Evolutionary conservation across 2,329 filamentous ascomycete species (phyloP).

Genomic region (Rhynchosporium secalis): DNA sequence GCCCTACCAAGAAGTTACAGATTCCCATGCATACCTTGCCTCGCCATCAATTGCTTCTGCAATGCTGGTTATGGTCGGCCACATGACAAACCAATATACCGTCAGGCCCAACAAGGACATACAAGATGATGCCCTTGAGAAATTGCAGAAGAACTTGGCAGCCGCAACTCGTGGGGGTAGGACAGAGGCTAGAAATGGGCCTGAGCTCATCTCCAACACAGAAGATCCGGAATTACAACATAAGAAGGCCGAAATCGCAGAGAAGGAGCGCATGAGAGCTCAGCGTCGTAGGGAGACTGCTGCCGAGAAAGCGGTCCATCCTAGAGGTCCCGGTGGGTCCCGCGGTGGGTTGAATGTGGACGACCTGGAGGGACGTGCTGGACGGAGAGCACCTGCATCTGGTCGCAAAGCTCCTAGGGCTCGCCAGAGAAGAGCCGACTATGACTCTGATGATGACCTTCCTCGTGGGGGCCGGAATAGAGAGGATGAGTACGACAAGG

Average conservation of each 20-base stretch:
- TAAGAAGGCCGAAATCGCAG: conserved; percentile 69
- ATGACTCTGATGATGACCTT: conserved; percentile 76
- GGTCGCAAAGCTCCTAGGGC: conserved; percentile 56
- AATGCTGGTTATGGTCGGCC: conserved; percentile 70
- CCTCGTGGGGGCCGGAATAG: conserved; percentile 55
- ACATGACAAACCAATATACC: conserved; percentile 71
- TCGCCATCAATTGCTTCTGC: conserved; percentile 69
- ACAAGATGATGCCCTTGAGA: conserved; percentile 70
- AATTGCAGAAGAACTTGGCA: conserved; percentile 66
- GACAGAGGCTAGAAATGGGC: conserved; percentile 54
- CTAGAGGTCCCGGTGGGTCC: conserved; percentile 44
- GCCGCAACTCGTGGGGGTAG: conserved; percentile 58
- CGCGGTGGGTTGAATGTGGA: conserved; percentile 63
- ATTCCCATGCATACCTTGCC: conserved; percentile 75
- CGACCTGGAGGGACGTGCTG: conserved; percentile 64
- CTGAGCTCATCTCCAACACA: conserved; percentile 68
- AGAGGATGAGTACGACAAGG: conserved; percentile 76
- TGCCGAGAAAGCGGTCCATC: conserved; percentile 54
- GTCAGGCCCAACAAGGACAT: conserved; percentile 66
- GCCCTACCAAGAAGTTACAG: conserved; percentile 65
- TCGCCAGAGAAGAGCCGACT: conserved; percentile 60
- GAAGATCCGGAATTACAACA: conserved; percentile 76
- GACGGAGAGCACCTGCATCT: conserved; percentile 49
- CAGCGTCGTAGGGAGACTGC: conserved; percentile 68
- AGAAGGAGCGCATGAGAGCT: conserved; percentile 70